Percentiles rank a stretch among this genome's conserved stretches.
These are phyloP conservation scores for Aspergillus calidoustus DNA, from an alignment of 2,329 filamentous ascomycete genomes.

Conservation along the genomic window DNA sequence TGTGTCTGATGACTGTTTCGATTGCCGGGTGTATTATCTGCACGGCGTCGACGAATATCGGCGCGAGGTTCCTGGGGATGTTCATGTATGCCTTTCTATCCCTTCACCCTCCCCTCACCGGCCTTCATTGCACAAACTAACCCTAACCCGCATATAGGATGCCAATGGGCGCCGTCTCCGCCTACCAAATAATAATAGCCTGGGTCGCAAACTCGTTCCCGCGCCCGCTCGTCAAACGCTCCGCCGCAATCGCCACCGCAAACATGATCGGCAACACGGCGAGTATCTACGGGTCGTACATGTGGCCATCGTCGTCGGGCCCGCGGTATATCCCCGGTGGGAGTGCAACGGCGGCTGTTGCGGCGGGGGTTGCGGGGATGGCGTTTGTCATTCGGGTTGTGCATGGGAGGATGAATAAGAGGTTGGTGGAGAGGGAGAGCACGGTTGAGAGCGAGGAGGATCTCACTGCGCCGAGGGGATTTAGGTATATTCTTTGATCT, in stretches of 20 bases:
- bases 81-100: slow-evolving; percentile 49
- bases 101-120: too few relatives aligned
- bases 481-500: slow-evolving; percentile 30
- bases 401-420: slow-evolving; percentile 41
- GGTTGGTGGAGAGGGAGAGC: slow-evolving; percentile 26
- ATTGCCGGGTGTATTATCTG: slow-evolving; percentile 61
- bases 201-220: slow-evolving; percentile 51
- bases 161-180: slow-evolving; percentile 57
- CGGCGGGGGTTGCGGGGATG: slow-evolving; percentile 39
- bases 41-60: slow-evolving; percentile 55
- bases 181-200: slow-evolving; percentile 50
- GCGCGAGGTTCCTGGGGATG: slow-evolving; percentile 65
- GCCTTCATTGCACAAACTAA: too few relatives aligned
- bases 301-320: slow-evolving; percentile 40
- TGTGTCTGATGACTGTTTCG: slow-evolving; percentile 57
- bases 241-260: slow-evolving; percentile 47
- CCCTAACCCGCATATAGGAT: too few relatives aligned
- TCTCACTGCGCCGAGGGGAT: slow-evolving; percentile 12
- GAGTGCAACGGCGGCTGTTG: slow-evolving; percentile 41
- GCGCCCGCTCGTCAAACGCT: slow-evolving; percentile 51
- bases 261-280: slow-evolving; percentile 48
- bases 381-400: slow-evolving; percentile 40
- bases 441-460: not conserved
- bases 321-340: slow-evolving; percentile 46
- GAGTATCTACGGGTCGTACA: slow-evolving; percentile 48